Evolutionary conservation across 2,329 filamentous ascomycete species (phyloP).

Genomic region (Apiospora pterosperma): DNA sequence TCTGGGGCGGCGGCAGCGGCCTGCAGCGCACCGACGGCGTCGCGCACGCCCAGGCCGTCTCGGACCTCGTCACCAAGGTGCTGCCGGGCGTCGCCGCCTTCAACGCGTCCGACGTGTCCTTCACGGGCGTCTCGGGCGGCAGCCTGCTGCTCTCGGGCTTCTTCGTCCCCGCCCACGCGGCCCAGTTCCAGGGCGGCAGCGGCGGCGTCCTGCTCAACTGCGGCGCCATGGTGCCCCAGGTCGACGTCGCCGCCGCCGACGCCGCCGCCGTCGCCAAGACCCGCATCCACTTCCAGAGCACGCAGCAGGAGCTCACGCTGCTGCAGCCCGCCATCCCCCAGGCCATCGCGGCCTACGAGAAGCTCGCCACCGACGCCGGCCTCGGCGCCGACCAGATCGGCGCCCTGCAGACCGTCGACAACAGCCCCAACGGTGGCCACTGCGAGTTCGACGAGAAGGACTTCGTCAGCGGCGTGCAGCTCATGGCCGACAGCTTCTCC

Average conservation of each 20-base stretch:
- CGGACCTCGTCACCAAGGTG: constrained; percentile 45
- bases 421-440: constrained; percentile 52
- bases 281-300: constrained; percentile 55
- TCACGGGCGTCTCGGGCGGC: constrained; percentile 56
- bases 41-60: constrained; percentile 52
- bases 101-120: constrained; percentile 48
- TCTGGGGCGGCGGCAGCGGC: constrained; percentile 55
- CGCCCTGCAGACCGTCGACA: constrained; percentile 53
- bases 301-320: constrained; percentile 44
- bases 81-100: constrained; percentile 53
- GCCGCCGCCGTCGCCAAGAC: constrained; percentile 40
- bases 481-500: constrained; percentile 50
- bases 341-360: constrained; percentile 48
- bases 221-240: constrained; percentile 51
- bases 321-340: constrained; percentile 49
- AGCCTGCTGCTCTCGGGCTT: constrained; percentile 51
- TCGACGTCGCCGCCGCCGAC: constrained; percentile 39
- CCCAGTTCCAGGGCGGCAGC: constrained; percentile 40
- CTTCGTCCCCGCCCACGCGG: constrained; percentile 54
- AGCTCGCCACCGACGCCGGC: constrained; percentile 40
- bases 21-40: constrained; percentile 52
- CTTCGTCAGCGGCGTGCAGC: constrained; percentile 54
- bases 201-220: constrained; percentile 53
- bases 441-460: constrained; percentile 54
- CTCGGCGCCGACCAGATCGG: constrained; percentile 42